Conservation (phyloP, 192 early-diverging fungal genomes). For the Gaertneriomyces semiglobifer region DNA sequence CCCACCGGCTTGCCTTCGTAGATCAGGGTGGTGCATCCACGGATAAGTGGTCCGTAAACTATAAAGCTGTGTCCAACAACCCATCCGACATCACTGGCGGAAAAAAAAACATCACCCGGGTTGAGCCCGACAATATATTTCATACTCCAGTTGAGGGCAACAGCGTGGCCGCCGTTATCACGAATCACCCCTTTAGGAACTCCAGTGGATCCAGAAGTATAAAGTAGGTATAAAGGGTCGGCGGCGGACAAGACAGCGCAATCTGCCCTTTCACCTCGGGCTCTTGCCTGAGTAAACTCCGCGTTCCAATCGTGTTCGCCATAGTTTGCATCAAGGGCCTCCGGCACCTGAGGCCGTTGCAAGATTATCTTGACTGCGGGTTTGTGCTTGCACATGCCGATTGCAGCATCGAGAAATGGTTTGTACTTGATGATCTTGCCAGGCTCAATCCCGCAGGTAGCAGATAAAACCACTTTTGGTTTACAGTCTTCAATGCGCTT, state of each 20-base stretch:
- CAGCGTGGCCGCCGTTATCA: slow-evolving; percentile 64
- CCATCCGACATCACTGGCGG: slow-evolving; percentile 86
- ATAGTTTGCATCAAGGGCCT: slow-evolving; percentile 41
- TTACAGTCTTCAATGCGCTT: slow-evolving; percentile 80
- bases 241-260: slow-evolving; percentile 59
- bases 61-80: slow-evolving; percentile 82
- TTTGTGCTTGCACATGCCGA: slow-evolving; percentile 49
- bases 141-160: slow-evolving; percentile 67
- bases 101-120: slow-evolving; percentile 76
- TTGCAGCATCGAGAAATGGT: slow-evolving; percentile 70
- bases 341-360: slow-evolving; percentile 62
- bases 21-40: slow-evolving; percentile 72
- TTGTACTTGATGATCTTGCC: slow-evolving; percentile 71
- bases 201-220: slow-evolving; percentile 56
- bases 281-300: slow-evolving; percentile 44
- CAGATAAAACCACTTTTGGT: slow-evolving; percentile 71
- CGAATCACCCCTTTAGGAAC: slow-evolving; percentile 71
- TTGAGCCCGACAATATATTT: slow-evolving; percentile 66
- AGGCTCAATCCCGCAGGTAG: slow-evolving; percentile 78
- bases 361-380: slow-evolving; percentile 55
- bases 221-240: slow-evolving; percentile 81
- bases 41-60: slow-evolving; percentile 74
- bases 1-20: slow-evolving; percentile 84
- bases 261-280: slow-evolving; percentile 16
- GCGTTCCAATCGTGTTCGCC: slow-evolving; percentile 58